Conservation (phyloP, 2,329 filamentous ascomycete genomes). For the Peltaster fructicola region DNA sequence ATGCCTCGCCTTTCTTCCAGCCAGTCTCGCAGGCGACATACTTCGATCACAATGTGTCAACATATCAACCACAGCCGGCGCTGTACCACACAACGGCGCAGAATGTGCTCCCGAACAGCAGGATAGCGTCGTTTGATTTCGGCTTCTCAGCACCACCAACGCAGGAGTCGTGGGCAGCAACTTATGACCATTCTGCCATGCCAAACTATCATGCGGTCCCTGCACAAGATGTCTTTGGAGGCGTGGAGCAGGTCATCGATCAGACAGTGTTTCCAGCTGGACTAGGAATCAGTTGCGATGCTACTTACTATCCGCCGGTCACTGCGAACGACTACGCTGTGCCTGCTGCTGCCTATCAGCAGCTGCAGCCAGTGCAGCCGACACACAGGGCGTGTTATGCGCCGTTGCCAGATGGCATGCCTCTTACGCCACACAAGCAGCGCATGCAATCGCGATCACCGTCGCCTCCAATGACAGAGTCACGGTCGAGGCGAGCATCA, state of each 20-base stretch:
- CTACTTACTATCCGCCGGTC: conserved; percentile 7
- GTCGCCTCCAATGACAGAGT: conserved; percentile 12
- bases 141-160: conserved; percentile 9
- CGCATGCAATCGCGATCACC: conserved; percentile 11
- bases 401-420: too few species aligned
- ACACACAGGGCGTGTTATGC: too few species aligned
- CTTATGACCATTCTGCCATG: neutral
- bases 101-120: conserved; percentile 12
- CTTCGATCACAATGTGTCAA: too few species aligned
- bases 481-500: conserved; percentile 8
- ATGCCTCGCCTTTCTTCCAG: conserved; percentile 11
- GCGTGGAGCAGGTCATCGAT: too few species aligned
- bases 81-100: too few species aligned
- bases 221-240: too few species aligned
- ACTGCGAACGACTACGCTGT: conserved; percentile 5
- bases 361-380: too few species aligned
- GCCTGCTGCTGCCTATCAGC: conserved; percentile 5
- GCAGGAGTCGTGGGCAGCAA: conserved; percentile 1
- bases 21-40: conserved; percentile 1
- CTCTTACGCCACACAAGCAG: too few species aligned
- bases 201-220: neutral
- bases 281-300: conserved; percentile 18
- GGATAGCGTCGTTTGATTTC: conserved; percentile 17
- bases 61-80: too few species aligned
- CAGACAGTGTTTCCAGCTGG: too few species aligned